Evolutionary conservation across 805 yeast genomes (phyloP).

Genomic region (Yarrowia phangngaensis): DNA sequence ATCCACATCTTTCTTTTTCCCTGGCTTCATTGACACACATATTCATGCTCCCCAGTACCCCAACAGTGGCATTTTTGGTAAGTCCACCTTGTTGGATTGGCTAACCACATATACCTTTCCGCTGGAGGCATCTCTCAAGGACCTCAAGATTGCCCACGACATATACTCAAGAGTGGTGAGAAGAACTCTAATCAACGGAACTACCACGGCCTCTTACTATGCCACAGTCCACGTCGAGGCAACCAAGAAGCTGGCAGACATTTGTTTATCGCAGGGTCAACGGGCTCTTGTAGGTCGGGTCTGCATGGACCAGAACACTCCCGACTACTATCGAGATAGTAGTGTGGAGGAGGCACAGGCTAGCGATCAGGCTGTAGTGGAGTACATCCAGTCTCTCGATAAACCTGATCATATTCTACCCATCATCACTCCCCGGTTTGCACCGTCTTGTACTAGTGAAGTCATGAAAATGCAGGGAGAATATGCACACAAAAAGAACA

Average conservation of each 20-base stretch:
- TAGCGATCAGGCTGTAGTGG: constrained; percentile 54
- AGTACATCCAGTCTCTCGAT: constrained; percentile 53
- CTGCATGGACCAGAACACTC: constrained; percentile 85
- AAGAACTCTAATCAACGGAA: constrained; percentile 72
- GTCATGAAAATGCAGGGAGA: constrained; percentile 62
- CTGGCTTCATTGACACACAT: constrained; percentile 80
- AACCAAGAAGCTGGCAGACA: constrained; percentile 69
- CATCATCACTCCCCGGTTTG: constrained; percentile 87
- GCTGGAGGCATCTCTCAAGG: constrained; percentile 64
- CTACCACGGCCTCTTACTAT: constrained; percentile 88
- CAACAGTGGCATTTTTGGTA: constrained; percentile 78
- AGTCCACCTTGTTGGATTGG: constrained; percentile 86
- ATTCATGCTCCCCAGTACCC: constrained; percentile 85
- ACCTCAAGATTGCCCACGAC: constrained; percentile 50
- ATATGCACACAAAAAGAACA: constrained; percentile 45
- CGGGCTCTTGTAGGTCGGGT: constrained; percentile 89
- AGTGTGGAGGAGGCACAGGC: constrained; percentile 51
- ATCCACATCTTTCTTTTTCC: constrained; percentile 55
- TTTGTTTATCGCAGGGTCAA: constrained; percentile 66
- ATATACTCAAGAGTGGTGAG: constrained; percentile 67
- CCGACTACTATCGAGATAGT: constrained; percentile 61
- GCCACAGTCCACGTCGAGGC: constrained; percentile 82
- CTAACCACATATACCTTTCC: constrained; percentile 84
- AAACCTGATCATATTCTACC: constrained; percentile 58
- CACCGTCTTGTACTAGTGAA: constrained; percentile 73